Conservation (phyloP, 148 eudicot genomes). For the Vaccinium darrowii region DNA sequence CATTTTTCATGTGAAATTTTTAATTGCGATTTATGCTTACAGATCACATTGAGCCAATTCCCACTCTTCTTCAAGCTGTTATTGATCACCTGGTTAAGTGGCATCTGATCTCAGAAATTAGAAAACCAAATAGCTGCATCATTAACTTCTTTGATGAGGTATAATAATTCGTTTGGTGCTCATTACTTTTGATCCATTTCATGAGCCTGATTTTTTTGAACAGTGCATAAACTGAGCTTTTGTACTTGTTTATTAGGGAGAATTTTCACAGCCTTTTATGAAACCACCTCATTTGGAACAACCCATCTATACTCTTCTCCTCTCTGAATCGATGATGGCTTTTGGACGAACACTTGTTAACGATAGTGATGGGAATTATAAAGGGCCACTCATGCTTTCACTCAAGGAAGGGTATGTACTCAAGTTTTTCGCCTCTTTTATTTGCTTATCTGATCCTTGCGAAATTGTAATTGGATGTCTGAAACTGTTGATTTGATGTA, state of each 20-base stretch:
- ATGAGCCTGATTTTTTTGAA: background rate
- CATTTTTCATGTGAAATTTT: background rate
- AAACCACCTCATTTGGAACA: constrained; percentile 97
- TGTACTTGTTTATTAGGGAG: constrained; percentile 51
- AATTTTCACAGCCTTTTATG: constrained; percentile 84
- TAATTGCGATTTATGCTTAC: constrained; percentile 24
- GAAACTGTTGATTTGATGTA: background rate
- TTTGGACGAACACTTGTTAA: constrained; percentile 72
- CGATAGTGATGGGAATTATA: constrained; percentile 80
- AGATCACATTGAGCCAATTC: constrained; percentile 79
- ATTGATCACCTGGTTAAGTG: constrained; percentile 82
- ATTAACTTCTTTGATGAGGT: constrained; percentile 96
- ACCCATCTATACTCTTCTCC: constrained; percentile 68
- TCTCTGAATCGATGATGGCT: constrained; percentile 75
- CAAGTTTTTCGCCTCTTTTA: background rate
- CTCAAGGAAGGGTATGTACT: constrained; percentile 72
- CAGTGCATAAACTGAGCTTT: background rate
- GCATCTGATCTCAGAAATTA: constrained; percentile 72
- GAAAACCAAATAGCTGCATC: constrained; percentile 88
- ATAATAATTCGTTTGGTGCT: constrained; percentile 10
- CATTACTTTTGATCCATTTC: background rate
- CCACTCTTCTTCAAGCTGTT: constrained; percentile 68
- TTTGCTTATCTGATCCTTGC: background rate
- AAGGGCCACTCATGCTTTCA: constrained; percentile 79
- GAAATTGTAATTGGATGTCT: background rate